Conservation (phyloP, 169 alveolate genomes). For the Plasmodium knowlesi region DNA sequence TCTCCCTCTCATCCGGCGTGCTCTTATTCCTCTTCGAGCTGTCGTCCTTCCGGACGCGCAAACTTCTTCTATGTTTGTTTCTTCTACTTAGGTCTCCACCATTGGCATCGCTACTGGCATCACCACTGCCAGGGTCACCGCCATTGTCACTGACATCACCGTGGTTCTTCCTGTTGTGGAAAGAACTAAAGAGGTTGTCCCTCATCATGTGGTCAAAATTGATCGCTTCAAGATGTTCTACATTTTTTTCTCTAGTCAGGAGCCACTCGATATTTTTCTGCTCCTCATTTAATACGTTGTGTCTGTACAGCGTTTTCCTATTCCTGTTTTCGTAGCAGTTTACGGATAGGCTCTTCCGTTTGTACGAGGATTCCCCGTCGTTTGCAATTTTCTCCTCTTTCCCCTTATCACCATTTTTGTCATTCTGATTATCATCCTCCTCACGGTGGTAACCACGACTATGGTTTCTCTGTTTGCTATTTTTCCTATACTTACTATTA, state of each 20-base stretch:
- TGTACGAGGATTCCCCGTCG: not conserved
- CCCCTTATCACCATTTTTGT: too few species aligned
- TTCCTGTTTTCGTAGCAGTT: not conserved
- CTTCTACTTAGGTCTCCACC: not conserved
- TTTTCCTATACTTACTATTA: not conserved
- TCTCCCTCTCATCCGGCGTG: constrained; percentile 8
- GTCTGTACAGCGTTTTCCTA: constrained; percentile 39
- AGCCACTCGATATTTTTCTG: constrained; percentile 34
- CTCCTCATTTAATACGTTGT: constrained; percentile 43
- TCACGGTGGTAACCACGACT: not conserved
- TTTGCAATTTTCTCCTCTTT: not conserved
- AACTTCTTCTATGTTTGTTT: not conserved
- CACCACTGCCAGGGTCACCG: not conserved
- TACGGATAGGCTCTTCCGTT: not conserved
- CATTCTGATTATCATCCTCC: not conserved
- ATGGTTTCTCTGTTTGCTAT: not conserved
- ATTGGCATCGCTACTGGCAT: not conserved
- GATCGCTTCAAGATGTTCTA: constrained; percentile 12
- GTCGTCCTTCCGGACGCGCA: not conserved
- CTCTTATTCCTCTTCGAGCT: not conserved
- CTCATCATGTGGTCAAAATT: constrained; percentile 29
- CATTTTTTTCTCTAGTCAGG: constrained; percentile 13
- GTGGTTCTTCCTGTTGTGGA: not conserved
- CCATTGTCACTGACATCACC: not conserved
- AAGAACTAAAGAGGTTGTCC: constrained; percentile 17